Evolutionary conservation across 2,329 filamentous ascomycete genomes (phyloP).

Genomic region (Aspergillus quadrilineatus): DNA sequence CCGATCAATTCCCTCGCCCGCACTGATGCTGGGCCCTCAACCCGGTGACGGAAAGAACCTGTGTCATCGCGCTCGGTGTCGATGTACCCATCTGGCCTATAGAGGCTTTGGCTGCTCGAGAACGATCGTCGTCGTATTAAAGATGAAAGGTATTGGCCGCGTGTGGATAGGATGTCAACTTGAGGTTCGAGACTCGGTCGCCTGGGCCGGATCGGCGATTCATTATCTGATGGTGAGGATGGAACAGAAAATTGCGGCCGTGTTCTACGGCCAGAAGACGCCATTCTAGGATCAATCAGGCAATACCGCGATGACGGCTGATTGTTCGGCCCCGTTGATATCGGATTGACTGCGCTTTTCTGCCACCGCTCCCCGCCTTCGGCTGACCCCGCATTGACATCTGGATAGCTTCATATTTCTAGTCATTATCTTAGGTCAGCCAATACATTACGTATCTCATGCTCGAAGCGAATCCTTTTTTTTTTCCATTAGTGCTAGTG

Average conservation of each 20-base stretch:
- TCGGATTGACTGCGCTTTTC: too few relatives aligned
- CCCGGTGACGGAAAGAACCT: conserved; percentile 12
- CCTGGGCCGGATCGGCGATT: conserved; percentile 22
- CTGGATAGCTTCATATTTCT: too few relatives aligned
- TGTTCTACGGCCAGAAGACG: conserved; percentile 10
- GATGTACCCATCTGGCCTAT: conserved; percentile 17
- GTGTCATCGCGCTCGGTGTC: conserved; percentile 14
- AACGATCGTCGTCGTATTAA: conserved; percentile 31
- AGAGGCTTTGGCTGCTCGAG: conserved; percentile 15
- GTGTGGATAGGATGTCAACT: conserved; percentile 38
- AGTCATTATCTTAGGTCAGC: too few relatives aligned
- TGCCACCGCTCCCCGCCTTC: too few relatives aligned
- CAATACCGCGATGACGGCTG: background rate
- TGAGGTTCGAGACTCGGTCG: conserved; percentile 35
- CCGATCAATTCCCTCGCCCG: conserved; percentile 64
- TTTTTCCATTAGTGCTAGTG: too few relatives aligned
- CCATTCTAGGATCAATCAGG: conserved; percentile 5
- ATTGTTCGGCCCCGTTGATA: too few relatives aligned
- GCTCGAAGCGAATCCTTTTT: too few relatives aligned
- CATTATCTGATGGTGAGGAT: conserved; percentile 12
- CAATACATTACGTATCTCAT: too few relatives aligned
- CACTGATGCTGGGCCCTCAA: conserved; percentile 33
- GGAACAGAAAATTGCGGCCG: conserved; percentile 9
- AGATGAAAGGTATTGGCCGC: conserved; percentile 38
- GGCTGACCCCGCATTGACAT: too few relatives aligned